Evolutionary conservation across 352 stramenopile species (phyloP).

Genomic region (Phytophthora litchii): DNA sequence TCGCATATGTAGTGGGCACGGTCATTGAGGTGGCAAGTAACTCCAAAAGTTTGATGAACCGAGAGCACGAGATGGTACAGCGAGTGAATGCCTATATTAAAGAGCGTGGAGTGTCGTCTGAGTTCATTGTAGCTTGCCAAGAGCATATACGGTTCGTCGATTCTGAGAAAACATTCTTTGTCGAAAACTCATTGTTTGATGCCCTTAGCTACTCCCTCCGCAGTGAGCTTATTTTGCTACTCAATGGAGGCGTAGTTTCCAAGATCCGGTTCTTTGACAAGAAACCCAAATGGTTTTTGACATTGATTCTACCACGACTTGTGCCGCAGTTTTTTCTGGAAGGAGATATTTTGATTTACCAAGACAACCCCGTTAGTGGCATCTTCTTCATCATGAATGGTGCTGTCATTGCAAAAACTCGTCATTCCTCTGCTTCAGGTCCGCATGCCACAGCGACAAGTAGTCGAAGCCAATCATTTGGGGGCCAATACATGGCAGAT

Average conservation of each 20-base stretch:
- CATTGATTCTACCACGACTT: slow-evolving; percentile 64
- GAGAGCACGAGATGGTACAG: slow-evolving; percentile 74
- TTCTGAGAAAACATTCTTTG: slow-evolving; percentile 72
- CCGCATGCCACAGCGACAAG: slow-evolving; percentile 14
- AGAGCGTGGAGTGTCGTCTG: slow-evolving; percentile 69
- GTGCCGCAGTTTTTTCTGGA: slow-evolving; percentile 74
- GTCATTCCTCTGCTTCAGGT: slow-evolving; percentile 16
- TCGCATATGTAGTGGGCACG: slow-evolving; percentile 82
- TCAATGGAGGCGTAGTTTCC: slow-evolving; percentile 61
- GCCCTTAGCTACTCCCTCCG: slow-evolving; percentile 69
- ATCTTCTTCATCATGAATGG: slow-evolving; percentile 84
- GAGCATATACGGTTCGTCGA: slow-evolving; percentile 80
- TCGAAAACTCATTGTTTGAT: slow-evolving; percentile 64
- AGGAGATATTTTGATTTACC: slow-evolving; percentile 75
- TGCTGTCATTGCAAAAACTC: slow-evolving; percentile 53
- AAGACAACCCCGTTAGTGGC: slow-evolving; percentile 68
- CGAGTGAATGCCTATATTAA: slow-evolving; percentile 82
- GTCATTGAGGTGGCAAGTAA: slow-evolving; percentile 85
- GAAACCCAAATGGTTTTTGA: slow-evolving; percentile 86
- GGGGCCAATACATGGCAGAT: slow-evolving; percentile 35
- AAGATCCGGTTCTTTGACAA: slow-evolving; percentile 86
- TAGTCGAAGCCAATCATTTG: slow-evolving; percentile 17
- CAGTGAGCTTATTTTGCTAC: slow-evolving; percentile 67
- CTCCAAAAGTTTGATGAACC: slow-evolving; percentile 77
- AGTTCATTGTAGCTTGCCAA: slow-evolving; percentile 74